Conservation (phyloP, 768 basidiomycete species). For the Leucosporidium scottii region DNA sequence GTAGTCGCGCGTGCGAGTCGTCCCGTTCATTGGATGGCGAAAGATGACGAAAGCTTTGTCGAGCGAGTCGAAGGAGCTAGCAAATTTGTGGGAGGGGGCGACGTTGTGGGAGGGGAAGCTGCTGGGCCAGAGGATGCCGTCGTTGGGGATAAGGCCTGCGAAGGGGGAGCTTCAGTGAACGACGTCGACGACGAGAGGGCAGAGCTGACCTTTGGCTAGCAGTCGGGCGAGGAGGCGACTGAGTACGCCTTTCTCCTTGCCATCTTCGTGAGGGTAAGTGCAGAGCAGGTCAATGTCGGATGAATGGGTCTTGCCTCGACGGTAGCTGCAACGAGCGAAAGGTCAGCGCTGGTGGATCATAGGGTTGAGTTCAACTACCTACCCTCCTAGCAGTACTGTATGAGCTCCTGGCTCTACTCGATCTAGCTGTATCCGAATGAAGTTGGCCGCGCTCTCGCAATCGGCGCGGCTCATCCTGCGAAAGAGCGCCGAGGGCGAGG, state of each 20-base stretch:
- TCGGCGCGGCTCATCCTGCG: not conserved
- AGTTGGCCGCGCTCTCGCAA: constrained; percentile 1
- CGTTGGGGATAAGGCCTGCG: constrained; percentile 2
- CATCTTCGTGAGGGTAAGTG: constrained; percentile 9
- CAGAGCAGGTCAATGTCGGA: not conserved
- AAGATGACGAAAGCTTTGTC: constrained; percentile 20
- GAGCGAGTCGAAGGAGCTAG: not conserved
- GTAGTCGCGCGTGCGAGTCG: not conserved
- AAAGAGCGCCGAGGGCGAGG: too few relatives aligned
- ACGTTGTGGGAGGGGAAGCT: not conserved
- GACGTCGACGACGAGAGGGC: too few relatives aligned
- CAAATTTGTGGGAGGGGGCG: not conserved
- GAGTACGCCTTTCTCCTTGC: constrained; percentile 3
- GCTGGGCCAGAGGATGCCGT: not conserved
- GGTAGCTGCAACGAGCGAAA: not conserved
- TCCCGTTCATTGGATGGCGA: not conserved
- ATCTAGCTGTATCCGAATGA: not conserved
- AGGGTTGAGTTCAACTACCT: too few relatives aligned
- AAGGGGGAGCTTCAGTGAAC: too few relatives aligned
- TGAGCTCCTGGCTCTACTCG: not conserved
- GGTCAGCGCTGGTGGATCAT: too few relatives aligned
- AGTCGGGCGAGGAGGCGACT: not conserved
- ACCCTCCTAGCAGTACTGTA: not conserved
- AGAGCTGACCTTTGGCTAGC: not conserved
- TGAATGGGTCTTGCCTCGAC: not conserved